Percentiles rank a stretch among this genome's conserved stretches.
phyloP scores from a whole-genome alignment of 2,329 filamentous ascomycete genomes.

The Aspergillus brasiliensis region DNA sequence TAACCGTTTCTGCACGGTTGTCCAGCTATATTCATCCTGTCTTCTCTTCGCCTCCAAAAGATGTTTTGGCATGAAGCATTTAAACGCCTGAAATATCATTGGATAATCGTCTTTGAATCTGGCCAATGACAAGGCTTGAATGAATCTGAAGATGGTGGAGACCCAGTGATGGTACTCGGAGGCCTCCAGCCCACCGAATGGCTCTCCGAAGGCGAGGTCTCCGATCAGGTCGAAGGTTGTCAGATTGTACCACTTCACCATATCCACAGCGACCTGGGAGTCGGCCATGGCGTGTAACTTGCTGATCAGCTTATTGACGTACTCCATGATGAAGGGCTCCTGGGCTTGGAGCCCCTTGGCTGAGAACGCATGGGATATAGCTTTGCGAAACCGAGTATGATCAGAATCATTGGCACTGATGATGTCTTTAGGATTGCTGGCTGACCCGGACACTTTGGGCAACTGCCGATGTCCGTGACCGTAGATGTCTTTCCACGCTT shows the following conservation, averaged over 20 bases:
- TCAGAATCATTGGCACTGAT: conserved; percentile 19
- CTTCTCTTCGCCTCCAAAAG: background rate
- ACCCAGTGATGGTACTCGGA: conserved; percentile 26
- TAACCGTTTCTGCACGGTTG: conserved; percentile 8
- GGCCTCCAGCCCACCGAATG: conserved; percentile 27
- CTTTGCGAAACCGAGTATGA: conserved; percentile 29
- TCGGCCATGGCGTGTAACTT: conserved; percentile 18
- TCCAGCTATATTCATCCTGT: conserved; percentile 3
- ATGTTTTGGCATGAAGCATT: background rate
- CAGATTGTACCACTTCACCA: conserved; percentile 29
- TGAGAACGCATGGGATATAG: conserved; percentile 43
- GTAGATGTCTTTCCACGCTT: conserved; percentile 34
- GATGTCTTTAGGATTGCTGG: conserved; percentile 11
- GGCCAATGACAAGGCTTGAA: background rate
- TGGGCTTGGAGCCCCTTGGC: conserved; percentile 42
- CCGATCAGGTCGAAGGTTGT: conserved; percentile 31
- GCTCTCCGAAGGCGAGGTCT: conserved; percentile 28
- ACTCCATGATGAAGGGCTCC: conserved; percentile 34
- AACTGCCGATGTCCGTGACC: conserved; percentile 16
- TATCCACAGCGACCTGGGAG: conserved; percentile 16
- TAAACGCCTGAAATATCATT: background rate
- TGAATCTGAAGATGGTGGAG: conserved; percentile 19
- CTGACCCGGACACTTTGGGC: conserved; percentile 11
- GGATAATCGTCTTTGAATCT: conserved; percentile 8
- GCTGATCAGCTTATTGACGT: conserved; percentile 33